A percentile compares a stretch with the other conserved stretches of the same genome.
phyloP scores from a whole-genome alignment of 192 early-diverging fungal genomes.

The Entomortierella beljakovae region DNA sequence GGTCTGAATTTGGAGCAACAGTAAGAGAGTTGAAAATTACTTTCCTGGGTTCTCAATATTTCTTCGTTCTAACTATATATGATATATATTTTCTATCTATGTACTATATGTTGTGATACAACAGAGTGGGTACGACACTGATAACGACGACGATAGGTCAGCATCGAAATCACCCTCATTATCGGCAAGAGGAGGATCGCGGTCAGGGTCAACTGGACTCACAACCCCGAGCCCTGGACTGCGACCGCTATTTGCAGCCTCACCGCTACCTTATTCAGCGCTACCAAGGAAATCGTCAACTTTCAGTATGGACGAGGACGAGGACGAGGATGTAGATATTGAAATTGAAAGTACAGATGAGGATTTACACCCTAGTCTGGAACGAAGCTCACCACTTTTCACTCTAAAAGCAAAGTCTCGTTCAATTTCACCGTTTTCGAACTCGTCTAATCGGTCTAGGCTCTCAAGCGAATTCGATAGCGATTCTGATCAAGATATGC shows the following conservation, averaged over 20 bases:
- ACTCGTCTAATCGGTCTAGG: slow-evolving; percentile 35
- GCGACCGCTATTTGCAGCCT: slow-evolving; percentile 19
- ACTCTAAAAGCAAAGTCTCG: slow-evolving; percentile 30
- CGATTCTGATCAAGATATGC: slow-evolving; percentile 22
- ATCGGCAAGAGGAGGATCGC: slow-evolving; percentile 28
- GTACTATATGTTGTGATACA: not conserved
- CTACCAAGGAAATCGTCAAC: slow-evolving; percentile 6
- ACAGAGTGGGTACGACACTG: slow-evolving; percentile 53
- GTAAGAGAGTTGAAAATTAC: slow-evolving; percentile 10
- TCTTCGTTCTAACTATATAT: not conserved
- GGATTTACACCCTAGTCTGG: slow-evolving; percentile 12
- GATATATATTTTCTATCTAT: not conserved
- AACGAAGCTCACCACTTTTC: slow-evolving; percentile 11
- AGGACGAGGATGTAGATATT: slow-evolving; percentile 48
- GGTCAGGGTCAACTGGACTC: slow-evolving; percentile 26
- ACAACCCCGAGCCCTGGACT: slow-evolving; percentile 45
- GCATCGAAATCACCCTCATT: slow-evolving; percentile 41
- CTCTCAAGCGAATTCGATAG: slow-evolving; percentile 48
- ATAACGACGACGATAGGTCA: slow-evolving; percentile 49
- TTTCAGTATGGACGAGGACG: slow-evolving; percentile 43
- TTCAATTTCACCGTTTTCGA: slow-evolving; percentile 52
- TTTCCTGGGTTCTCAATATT: not conserved
- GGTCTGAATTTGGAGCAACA: slow-evolving; percentile 51
- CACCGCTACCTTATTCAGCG: slow-evolving; percentile 15
- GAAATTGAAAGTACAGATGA: slow-evolving; percentile 50